Base-by-base conservation (phyloP, 257 asterid species). In the Nicotiana knightiana region DNA sequence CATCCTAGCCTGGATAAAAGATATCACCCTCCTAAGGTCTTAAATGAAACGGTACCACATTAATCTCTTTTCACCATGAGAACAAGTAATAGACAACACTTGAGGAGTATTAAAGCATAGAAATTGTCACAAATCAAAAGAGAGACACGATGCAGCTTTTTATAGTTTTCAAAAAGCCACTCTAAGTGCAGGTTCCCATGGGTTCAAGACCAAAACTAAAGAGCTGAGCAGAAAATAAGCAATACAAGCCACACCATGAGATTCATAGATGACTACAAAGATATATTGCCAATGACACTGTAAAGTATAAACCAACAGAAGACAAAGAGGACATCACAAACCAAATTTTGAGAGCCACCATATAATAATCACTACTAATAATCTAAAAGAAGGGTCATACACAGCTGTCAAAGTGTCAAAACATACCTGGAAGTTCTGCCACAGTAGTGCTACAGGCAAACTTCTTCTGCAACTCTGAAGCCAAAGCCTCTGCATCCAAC, bases 401-500 rank as follows among this genome's bases (percentile, higher is more conserved):
- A 51, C 79, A 48, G 63, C 9, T 26, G 79, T 28, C 53, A 75
- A 54, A 75, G 43, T 32, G 24, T 48, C 37, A 24, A 43, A 62
- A 64, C 92, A 79, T 82, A 96, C 99, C 99, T 48, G 98, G 98
- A 76, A 96, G 97, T 85, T 94, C 99, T n/a, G 97, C 89, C 65
- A 92, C 89, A 12, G 98, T 88, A 39, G 98, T 92, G 86, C 98
- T 94, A 86, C 98, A 93, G 73, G 99, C 99, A 89, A 90, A 96
- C 88, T 93, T 94, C 92, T 94, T 96, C 93, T 96, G 99, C 84
- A 94, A 87, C 94, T 94, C 99, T n/a, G 99, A 92, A 70, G 98
- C 96, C 91, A 96, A 87, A 24, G 91, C 87, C 89, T 94, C 97
- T 0, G 91, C 86, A 81, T 96, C 99, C 64, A 96, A 86, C 88